Evolutionary conservation across 257 asterid species (phyloP).

Genomic region (Vinca minor): DNA sequence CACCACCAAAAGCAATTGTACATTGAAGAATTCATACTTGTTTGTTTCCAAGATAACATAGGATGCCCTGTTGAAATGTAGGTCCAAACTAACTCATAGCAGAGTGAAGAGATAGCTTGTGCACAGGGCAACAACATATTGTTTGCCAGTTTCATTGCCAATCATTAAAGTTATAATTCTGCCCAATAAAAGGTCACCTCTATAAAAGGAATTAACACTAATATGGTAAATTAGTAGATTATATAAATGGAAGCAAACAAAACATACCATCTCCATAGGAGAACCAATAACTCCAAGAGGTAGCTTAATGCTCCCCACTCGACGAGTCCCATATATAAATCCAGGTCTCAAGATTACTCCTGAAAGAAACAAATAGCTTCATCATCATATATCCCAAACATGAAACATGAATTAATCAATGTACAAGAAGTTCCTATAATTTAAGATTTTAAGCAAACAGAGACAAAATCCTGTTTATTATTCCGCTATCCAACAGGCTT

Average conservation of each 20-base stretch:
- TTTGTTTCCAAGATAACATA: too few relatives aligned
- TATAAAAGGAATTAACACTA: not conserved
- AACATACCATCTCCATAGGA: slow-evolving; percentile 71
- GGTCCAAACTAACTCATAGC: not conserved
- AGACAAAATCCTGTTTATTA: not conserved
- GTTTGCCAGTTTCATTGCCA: not conserved
- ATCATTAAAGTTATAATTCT: not conserved
- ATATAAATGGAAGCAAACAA: not conserved
- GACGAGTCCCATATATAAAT: slow-evolving; percentile 87
- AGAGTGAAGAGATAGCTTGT: not conserved
- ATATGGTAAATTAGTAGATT: not conserved
- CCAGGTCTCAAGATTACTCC: slow-evolving; percentile 96
- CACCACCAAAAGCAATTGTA: not conserved
- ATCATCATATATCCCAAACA: slow-evolving; percentile 2
- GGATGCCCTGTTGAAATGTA: too few relatives aligned
- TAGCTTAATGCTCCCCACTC: slow-evolving; percentile 70
- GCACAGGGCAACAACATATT: too few relatives aligned
- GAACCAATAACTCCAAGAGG: slow-evolving; percentile 89
- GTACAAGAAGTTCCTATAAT: not conserved
- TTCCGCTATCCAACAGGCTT: not conserved
- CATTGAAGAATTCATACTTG: too few relatives aligned
- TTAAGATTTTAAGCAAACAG: not conserved
- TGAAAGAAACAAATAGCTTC: slow-evolving; percentile 20
- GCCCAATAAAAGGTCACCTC: not conserved
- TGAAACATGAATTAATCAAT: not conserved